Evolutionary conservation across 768 basidiomycete species (phyloP).

Genomic region (Crucibulum laeve): DNA sequence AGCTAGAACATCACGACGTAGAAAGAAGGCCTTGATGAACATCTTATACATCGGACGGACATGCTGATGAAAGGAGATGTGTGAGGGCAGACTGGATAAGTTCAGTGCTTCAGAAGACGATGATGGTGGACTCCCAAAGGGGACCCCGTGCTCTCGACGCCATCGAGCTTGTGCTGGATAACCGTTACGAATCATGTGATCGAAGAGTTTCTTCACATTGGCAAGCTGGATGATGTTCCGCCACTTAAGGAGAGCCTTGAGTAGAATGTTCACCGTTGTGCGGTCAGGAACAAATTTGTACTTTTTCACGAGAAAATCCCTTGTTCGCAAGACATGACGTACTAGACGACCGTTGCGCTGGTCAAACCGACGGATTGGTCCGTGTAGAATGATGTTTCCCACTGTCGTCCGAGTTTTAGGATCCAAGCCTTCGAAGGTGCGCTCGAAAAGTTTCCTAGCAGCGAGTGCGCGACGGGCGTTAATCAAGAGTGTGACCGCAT

Average conservation of each 20-base stretch:
- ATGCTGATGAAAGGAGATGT: slow-evolving; percentile 53
- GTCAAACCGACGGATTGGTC: slow-evolving; percentile 23
- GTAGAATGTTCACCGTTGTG: slow-evolving; percentile 64
- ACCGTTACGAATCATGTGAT: slow-evolving; percentile 55
- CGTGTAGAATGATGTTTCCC: slow-evolving; percentile 57
- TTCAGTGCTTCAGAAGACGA: slow-evolving; percentile 11
- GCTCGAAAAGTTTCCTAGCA: slow-evolving; percentile 37
- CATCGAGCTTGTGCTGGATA: slow-evolving; percentile 41
- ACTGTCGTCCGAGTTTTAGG: slow-evolving; percentile 31
- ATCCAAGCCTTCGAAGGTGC: slow-evolving; percentile 22
- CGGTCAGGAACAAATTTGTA: slow-evolving; percentile 59
- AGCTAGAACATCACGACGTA: slow-evolving; percentile 47
- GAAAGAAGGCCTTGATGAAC: slow-evolving; percentile 64
- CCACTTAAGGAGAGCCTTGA: slow-evolving; percentile 59
- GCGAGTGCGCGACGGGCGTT: slow-evolving; percentile 36
- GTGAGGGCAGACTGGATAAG: slow-evolving; percentile 33
- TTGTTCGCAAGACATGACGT: slow-evolving; percentile 33
- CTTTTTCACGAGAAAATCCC: slow-evolving; percentile 35
- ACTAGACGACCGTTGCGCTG: slow-evolving; percentile 41
- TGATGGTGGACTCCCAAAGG: slow-evolving; percentile 37
- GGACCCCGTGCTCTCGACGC: slow-evolving; percentile 25
- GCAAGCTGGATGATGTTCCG: slow-evolving; percentile 31
- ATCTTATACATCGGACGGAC: slow-evolving; percentile 68
- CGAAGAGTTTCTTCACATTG: slow-evolving; percentile 55
- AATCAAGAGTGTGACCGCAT: slow-evolving; percentile 33